phyloP scores from a whole-genome alignment of 306 rosid species.

The Gillenia trifoliata region DNA sequence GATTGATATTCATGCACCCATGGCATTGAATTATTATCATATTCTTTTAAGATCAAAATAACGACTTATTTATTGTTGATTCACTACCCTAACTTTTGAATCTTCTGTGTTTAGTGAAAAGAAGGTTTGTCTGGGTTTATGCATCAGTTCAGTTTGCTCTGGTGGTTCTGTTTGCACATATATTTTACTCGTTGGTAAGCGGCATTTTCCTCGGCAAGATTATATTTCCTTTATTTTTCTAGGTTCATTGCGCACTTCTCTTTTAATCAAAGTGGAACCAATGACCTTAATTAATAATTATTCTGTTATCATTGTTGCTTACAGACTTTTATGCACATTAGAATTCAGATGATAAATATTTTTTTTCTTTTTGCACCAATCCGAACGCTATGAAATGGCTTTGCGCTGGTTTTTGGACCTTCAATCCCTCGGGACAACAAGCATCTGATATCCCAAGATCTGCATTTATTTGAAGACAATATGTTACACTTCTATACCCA shows the following conservation, averaged over 20 bases:
- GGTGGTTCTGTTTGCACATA: slow-evolving; percentile 84
- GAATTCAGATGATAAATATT: background rate
- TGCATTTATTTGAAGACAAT: background rate
- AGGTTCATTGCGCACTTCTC: background rate
- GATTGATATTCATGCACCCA: slow-evolving; percentile 2
- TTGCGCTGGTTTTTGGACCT: background rate
- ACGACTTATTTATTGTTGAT: background rate
- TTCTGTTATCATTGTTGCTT: background rate
- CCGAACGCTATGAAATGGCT: background rate
- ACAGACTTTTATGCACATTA: background rate
- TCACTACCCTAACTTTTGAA: slow-evolving; percentile 13
- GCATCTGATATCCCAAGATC: background rate
- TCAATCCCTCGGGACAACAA: background rate
- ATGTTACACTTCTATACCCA: background rate
- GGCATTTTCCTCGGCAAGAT: slow-evolving; percentile 10
- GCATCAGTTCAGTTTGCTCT: slow-evolving; percentile 69
- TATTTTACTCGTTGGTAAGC: slow-evolving; percentile 85
- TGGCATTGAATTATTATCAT: background rate
- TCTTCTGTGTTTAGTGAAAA: slow-evolving; percentile 48
- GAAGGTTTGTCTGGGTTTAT: slow-evolving; percentile 79
- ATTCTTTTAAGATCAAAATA: background rate
- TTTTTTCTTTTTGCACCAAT: background rate
- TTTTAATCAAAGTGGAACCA: background rate
- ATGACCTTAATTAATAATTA: too few relatives aligned
- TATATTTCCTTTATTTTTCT: background rate